Percentiles rank a stretch among this genome's conserved stretches.
Conservation (phyloP, 2,329 filamentous ascomycete genomes). For the Phialophora verrucosa region DNA sequence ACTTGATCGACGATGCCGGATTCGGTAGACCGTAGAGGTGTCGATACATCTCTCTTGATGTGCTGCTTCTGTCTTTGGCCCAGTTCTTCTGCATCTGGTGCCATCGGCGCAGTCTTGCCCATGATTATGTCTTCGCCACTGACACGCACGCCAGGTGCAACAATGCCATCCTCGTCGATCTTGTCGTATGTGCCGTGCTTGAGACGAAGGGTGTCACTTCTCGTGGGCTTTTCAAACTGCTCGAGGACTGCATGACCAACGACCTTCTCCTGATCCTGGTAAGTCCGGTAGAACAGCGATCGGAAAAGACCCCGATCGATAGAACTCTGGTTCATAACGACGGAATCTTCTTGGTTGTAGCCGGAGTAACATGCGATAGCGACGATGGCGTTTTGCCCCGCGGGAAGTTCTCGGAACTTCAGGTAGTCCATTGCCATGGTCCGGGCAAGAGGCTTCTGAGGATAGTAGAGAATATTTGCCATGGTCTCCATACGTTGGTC, state of each 20-base stretch:
- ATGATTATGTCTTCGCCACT: slow-evolving; percentile 99
- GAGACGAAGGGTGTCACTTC: slow-evolving; percentile 83
- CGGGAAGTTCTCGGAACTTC: slow-evolving; percentile 95
- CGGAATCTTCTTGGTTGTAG: slow-evolving; percentile 99
- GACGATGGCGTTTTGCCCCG: slow-evolving; percentile 97
- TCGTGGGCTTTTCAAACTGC: slow-evolving; percentile 91
- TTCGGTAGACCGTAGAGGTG: slow-evolving; percentile 90
- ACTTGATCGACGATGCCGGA: slow-evolving; percentile 96
- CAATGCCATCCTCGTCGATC: slow-evolving; percentile 93
- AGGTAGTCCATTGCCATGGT: slow-evolving; percentile 98
- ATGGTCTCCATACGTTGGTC: slow-evolving; percentile 98
- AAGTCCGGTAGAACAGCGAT: slow-evolving; percentile 96
- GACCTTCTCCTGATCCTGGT: slow-evolving; percentile 95
- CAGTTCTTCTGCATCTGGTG: slow-evolving; percentile 88
- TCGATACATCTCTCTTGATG: slow-evolving; percentile 93
- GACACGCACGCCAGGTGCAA: slow-evolving; percentile 90
- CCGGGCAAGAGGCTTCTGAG: slow-evolving; percentile 94
- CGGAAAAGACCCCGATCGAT: slow-evolving; percentile 97
- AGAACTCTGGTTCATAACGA: slow-evolving; percentile 99
- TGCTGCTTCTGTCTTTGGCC: slow-evolving; percentile 89
- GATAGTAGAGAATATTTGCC: slow-evolving; percentile 98
- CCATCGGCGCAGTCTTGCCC: slow-evolving; percentile 94
- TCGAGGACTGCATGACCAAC: slow-evolving; percentile 93
- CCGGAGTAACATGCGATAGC: slow-evolving; percentile 97
- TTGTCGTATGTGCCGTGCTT: slow-evolving; percentile 94